phyloP scores from a whole-genome alignment of 2,329 filamentous ascomycete genomes.

The Monilinia vaccinii-corymbosi region DNA sequence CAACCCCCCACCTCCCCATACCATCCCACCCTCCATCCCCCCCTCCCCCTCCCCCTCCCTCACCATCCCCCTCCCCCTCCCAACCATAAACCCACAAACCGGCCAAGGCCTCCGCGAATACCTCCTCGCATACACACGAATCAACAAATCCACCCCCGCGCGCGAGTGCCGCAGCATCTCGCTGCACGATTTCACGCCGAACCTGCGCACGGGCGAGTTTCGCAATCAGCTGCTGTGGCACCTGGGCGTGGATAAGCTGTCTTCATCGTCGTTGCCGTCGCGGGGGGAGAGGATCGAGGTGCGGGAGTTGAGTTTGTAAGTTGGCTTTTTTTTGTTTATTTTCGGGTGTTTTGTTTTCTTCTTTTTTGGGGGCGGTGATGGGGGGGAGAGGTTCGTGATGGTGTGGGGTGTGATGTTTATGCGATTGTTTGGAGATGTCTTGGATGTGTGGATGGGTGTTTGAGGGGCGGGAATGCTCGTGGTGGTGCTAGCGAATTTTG shows the following conservation, averaged over 20 bases:
- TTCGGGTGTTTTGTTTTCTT: neutral
- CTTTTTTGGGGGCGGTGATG: neutral
- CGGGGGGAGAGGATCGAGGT: conserved; percentile 14
- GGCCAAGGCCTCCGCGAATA: conserved; percentile 24
- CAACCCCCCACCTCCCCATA: no score
- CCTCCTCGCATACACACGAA: conserved; percentile 17
- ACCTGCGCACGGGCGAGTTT: conserved; percentile 13
- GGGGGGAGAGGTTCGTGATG: no score
- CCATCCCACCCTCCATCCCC: no score
- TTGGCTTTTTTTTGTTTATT: neutral
- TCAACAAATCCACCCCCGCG: conserved; percentile 15
- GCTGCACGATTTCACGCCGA: conserved; percentile 25
- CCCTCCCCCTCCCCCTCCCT: conserved; percentile 2
- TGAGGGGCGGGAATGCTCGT: neutral
- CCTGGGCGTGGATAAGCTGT: conserved; percentile 10
- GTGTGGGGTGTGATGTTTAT: no score
- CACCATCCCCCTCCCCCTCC: neutral
- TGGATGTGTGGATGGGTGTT: no score
- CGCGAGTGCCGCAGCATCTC: conserved; percentile 19
- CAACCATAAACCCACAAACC: conserved; percentile 20
- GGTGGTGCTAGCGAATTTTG: neutral
- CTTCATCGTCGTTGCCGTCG: neutral
- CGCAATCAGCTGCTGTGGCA: conserved; percentile 18
- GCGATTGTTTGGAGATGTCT: neutral
- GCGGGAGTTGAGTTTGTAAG: conserved; percentile 26